Evolutionary conservation across 441 rosid genomes (phyloP), one percentile per base, ranked within the genome.

Genomic region (Brassica hybrid): DNA sequence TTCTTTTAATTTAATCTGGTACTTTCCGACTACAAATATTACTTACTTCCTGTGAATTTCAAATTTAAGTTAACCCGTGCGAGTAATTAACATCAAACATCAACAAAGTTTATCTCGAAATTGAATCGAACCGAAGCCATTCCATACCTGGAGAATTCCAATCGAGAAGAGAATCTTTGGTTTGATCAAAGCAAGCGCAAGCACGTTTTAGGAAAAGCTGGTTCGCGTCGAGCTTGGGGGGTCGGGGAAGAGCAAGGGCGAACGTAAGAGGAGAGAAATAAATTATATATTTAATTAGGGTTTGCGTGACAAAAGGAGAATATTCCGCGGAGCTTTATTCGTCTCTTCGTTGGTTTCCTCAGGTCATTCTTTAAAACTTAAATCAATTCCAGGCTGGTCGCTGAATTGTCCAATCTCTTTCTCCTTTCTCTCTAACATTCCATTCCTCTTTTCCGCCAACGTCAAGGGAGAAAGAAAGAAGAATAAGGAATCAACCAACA

Each of bases 321-420:
- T 67, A 67, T 78, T 72, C 81, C 21, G 0, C 12, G 14, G 38
- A 48, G 43, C 32, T 27, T 4, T 25, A 25, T 25, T 25, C 30
- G 30, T 56, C 11, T 48, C 67, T 41, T 65, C 61, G 50, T 76
- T 36, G 32, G 36, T 27, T 67, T 45, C 10, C n/a, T 43, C 67
- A 57, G n/a, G 58, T 66, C 64, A 43, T 78, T 77, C 52, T 71
- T 57, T 64, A 56, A 19, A 23, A 14, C 63, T 34, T 6, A 34
- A 21, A 34, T 34, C 5, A 23, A 48, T 77, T 27, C 57, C 76
- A 78, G 81, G 58, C 43, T 77, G 75, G 72, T 76, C 76, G 21
- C 25, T 27, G 2, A 5, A 18, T 67, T 54, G 13, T 68, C 63
- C 62, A 16, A 43, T 12, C 69, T 13, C 38, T 41, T 41, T 2